A percentile compares a stretch with the other conserved stretches of the same genome.
phyloP scores from a whole-genome alignment of 2,329 filamentous ascomycete genomes.

The Penicillium sp. region DNA sequence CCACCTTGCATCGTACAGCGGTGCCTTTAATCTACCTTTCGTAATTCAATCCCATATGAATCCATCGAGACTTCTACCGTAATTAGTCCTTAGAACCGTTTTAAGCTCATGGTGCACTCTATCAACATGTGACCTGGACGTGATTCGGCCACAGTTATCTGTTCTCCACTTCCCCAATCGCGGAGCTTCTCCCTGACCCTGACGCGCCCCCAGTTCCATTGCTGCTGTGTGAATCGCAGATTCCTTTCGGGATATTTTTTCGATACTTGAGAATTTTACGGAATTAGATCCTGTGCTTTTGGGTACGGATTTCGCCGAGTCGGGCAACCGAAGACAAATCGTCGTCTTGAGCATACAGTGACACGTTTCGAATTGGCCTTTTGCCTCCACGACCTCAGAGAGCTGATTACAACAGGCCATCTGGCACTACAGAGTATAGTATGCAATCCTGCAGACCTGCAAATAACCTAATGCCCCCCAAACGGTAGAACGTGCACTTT shows the following conservation, averaged over 20 bases:
- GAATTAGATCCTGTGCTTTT: neutral
- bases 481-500: neutral
- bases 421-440: neutral
- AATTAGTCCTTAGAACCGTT: neutral
- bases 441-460: neutral
- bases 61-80: neutral
- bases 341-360: constrained; percentile 5
- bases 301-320: neutral
- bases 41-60: neutral
- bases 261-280: neutral
- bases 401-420: neutral
- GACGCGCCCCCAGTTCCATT: neutral
- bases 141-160: neutral
- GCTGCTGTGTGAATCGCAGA: neutral
- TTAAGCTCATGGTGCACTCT: neutral
- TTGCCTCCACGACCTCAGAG: neutral
- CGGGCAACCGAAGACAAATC: constrained; percentile 1
- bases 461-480: neutral
- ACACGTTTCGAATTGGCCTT: constrained; percentile 5
- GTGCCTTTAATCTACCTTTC: neutral
- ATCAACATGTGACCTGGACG: constrained; percentile 1
- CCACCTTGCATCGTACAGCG: neutral
- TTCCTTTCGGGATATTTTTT: neutral
- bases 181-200: neutral
- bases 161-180: constrained; percentile 5